These are phyloP conservation scores for Nissolia schottii DNA, from an alignment of 306 rosid species.

Conservation along the genomic window DNA sequence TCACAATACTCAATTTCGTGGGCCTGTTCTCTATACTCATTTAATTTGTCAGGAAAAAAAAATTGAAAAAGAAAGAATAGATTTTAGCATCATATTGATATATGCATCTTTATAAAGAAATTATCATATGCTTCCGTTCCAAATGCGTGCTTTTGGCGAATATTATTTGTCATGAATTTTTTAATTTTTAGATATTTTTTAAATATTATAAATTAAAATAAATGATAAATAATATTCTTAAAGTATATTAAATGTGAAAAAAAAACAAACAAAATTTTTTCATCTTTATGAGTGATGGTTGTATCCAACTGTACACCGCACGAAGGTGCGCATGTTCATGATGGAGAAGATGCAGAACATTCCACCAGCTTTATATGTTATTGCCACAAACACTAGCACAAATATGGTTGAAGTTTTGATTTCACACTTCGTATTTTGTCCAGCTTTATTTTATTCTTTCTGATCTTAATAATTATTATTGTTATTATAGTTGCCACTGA, in stretches of 20 bases:
- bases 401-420: conserved; percentile 20
- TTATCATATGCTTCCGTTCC: too few relatives aligned
- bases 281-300: conserved; percentile 18
- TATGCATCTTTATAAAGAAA: too few relatives aligned
- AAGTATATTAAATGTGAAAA: too few relatives aligned
- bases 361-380: conserved; percentile 8
- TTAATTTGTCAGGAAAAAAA: conserved; percentile 13
- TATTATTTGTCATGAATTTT: too few relatives aligned
- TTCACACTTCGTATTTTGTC: not conserved
- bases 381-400: conserved; percentile 16
- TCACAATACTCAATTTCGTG: conserved; percentile 22
- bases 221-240: too few relatives aligned
- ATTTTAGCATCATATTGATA: conserved; percentile 6
- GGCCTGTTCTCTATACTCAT: conserved; percentile 24
- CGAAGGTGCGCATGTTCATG: conserved; percentile 19
- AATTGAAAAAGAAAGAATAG: not conserved
- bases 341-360: conserved; percentile 28
- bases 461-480: conserved; percentile 26
- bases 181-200: too few relatives aligned
- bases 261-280: too few relatives aligned
- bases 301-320: conserved; percentile 34
- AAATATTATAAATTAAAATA: too few relatives aligned
- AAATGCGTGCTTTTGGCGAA: too few relatives aligned
- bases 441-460: conserved; percentile 24
- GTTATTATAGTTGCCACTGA: conserved; percentile 39